Conservation (phyloP, 345 rosid genomes). For the Anacardium occidentale region DNA sequence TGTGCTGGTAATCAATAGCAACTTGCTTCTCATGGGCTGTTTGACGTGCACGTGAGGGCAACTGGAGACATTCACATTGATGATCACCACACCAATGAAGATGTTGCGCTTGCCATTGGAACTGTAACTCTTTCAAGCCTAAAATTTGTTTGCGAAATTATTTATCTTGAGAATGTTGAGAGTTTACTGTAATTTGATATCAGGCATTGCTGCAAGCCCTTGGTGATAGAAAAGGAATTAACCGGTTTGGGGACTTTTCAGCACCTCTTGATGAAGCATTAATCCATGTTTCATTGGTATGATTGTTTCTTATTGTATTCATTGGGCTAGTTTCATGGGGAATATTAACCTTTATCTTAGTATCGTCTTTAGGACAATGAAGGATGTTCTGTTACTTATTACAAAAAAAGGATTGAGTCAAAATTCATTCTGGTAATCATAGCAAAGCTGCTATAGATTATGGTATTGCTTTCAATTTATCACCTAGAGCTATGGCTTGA, state of each 20-base stretch:
- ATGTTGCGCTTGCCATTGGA: conserved; percentile 92
- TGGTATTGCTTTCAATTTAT: not conserved
- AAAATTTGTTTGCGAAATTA: not conserved
- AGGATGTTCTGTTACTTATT: not conserved
- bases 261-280: conserved; percentile 96
- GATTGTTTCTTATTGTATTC: conserved; percentile 4
- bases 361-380: not conserved
- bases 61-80: conserved; percentile 91
- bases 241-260: conserved; percentile 89
- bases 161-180: not conserved
- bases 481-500: not conserved
- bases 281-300: conserved; percentile 80
- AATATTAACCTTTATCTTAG: not conserved
- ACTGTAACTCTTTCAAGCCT: conserved; percentile 38
- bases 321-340: not conserved
- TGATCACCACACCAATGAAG: conserved; percentile 94
- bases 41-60: conserved; percentile 73
- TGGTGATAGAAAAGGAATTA: conserved; percentile 83
- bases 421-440: not conserved
- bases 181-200: conserved; percentile 7
- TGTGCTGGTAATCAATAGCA: conserved; percentile 36
- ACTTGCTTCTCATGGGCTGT: conserved; percentile 91
- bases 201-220: conserved; percentile 88
- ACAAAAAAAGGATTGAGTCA: not conserved
- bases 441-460: not conserved